These are phyloP conservation scores for Capsicum pubescens DNA, from an alignment of 257 asterid species.

Conservation along the genomic window DNA sequence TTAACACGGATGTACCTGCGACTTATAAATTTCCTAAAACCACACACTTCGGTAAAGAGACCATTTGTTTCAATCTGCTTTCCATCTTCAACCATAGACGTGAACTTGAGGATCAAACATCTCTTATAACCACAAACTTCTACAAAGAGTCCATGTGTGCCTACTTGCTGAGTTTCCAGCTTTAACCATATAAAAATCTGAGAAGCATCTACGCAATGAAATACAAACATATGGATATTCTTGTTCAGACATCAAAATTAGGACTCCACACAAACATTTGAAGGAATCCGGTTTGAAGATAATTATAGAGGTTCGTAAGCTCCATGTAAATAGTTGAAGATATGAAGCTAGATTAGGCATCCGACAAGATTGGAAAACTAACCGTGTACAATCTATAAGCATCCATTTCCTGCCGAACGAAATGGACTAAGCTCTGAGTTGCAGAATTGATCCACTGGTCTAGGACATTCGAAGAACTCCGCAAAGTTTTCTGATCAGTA, in stretches of 20 bases:
- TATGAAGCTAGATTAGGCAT: background rate
- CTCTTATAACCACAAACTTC: conserved; percentile 7
- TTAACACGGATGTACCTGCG: background rate
- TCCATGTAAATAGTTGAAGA: background rate
- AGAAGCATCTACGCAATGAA: conserved; percentile 6
- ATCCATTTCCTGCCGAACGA: conserved; percentile 95
- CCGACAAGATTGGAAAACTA: conserved; percentile 23
- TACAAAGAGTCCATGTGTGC: background rate
- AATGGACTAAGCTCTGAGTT: conserved; percentile 89
- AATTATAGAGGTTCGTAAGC: background rate
- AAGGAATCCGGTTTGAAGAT: conserved; percentile 15
- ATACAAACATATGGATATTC: conserved; percentile 12
- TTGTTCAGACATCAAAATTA: conserved; percentile 6
- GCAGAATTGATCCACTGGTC: conserved; percentile 98
- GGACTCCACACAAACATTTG: conserved; percentile 19
- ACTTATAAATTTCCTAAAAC: background rate
- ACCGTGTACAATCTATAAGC: conserved; percentile 93
- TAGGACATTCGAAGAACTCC: conserved; percentile 80
- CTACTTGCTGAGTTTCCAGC: background rate
- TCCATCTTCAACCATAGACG: background rate
- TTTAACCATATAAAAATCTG: conserved; percentile 11
- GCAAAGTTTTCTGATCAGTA: conserved; percentile 67
- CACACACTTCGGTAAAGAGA: conserved; percentile 1
- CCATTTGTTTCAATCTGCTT: background rate
- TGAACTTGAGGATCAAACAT: background rate